phyloP scores from a whole-genome alignment of 768 basidiomycete species.

The Lyophyllum shimeji region DNA sequence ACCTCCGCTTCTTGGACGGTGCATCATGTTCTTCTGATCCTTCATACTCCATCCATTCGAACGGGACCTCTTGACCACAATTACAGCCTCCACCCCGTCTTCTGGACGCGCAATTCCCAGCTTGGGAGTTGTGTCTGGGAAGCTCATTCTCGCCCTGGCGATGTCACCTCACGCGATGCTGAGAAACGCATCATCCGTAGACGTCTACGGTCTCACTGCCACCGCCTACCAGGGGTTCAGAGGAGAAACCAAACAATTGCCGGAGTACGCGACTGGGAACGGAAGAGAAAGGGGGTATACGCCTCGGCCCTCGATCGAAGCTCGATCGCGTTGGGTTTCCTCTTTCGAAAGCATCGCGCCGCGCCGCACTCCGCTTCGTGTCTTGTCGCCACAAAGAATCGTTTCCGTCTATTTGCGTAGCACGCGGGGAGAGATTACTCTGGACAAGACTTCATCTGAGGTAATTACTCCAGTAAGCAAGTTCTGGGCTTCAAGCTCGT shows the following conservation, averaged over 20 bases:
- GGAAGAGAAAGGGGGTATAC: background rate
- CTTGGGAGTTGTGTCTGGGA: conserved; percentile 25
- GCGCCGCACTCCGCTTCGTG: too few species aligned
- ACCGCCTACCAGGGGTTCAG: background rate
- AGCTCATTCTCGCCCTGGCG: conserved; percentile 25
- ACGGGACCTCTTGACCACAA: background rate
- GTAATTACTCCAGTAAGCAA: too few species aligned
- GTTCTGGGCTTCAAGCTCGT: too few species aligned
- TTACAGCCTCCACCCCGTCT: conserved; percentile 4
- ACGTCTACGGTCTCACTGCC: conserved; percentile 16
- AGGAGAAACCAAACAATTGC: too few species aligned
- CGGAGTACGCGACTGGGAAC: too few species aligned
- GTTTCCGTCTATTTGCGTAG: too few species aligned
- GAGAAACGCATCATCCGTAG: conserved; percentile 23
- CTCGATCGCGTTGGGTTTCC: conserved; percentile 7
- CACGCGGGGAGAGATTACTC: too few species aligned
- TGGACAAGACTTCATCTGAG: too few species aligned
- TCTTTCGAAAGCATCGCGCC: background rate
- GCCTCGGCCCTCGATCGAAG: background rate
- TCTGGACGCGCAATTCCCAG: conserved; percentile 20
- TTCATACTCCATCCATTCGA: background rate
- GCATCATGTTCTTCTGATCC: background rate
- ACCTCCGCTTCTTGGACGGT: too few species aligned
- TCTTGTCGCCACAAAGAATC: too few species aligned
- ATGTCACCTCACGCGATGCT: conserved; percentile 24